Evolutionary conservation across 2,329 filamentous ascomycete species (phyloP), one percentile per base, ranked within the genome.

Genomic region (Balansia obtecta): DNA sequence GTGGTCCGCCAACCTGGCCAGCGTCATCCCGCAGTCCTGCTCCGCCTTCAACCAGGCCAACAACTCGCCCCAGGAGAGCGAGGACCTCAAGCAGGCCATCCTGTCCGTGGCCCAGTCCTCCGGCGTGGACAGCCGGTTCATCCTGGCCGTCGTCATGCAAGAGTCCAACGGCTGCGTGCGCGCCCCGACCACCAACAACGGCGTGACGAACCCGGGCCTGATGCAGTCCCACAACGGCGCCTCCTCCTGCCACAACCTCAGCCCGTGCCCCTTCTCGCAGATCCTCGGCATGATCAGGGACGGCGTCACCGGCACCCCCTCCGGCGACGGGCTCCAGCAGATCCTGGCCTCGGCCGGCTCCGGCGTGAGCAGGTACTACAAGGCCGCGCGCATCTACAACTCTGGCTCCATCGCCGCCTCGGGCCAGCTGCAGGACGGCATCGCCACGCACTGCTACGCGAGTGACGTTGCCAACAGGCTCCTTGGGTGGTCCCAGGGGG

Each of bases 401-500:
- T 70, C 69, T n/a, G 73, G 73, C 15, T 61, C 59, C 20, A 56
- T 73, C 57, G 52, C 60, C 39, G 53, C 60, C 38, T 52, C 49
- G 6, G 65, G 72, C 54, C 58, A 71, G 7, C 63, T 68, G 40
- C 62, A 65, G 49, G 69, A 69, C 30, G 47, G 43, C 43, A 63
- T 71, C 58, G 68, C 65, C 33, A 74, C 72, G 16, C 66, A 68
- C 53, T 76, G 73, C 63, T 79, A 79, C 58, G 64, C 68, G 9
- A 68, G 63, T 16, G 75, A 78, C 54, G 63, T 77, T 54, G 74
- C 75, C 7, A 50, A 50, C 34, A 32, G 50, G 4, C 50, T 52
- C 4, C 4, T 45, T 20, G 50, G 50, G 16, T 52, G 50, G 50
- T 49, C 48, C 4, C 18, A 20, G 30, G 48, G 48, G 7, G 11